Base-by-base conservation (phyloP, 352 stramenopile species). In the Elongisporangium prolatum region DNA sequence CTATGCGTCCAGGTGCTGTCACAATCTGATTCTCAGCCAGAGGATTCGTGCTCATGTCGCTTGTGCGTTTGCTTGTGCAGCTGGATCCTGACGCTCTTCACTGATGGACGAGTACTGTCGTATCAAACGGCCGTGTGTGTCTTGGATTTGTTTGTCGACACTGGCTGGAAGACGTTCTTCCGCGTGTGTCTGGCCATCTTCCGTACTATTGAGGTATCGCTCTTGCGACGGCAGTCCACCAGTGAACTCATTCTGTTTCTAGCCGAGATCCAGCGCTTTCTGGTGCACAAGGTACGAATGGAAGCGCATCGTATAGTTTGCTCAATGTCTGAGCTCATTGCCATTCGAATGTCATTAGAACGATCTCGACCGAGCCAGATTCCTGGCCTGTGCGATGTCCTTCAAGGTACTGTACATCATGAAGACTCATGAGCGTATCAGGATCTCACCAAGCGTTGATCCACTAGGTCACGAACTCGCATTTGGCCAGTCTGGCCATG, bases 1-100 rank as follows among this genome's bases (percentile, higher is more conserved):
- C 34, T 83, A 83, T 50, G 71, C 74, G 37, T 80, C 71, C 48
- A 80, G 68, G 74, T 83, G 21, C 18, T 21, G 20, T 14, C 17
- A 16, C 14, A 13, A 18, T 14, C 2, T 3, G 9, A 2, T 40
- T 14, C 5, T 14, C 4, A 2, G 8, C 28, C 25, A 34, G 9
- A 9, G 28, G 5, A 6, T 40, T 40, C 28, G 28, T 40, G 4
- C 17, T 55, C 20, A 9, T 18, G 11, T 37, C 8, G 38, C 18
- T 55, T 17, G 3, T 57, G 3, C 24, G 48, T 64, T 48, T 48
- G 14, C 52, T 22, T 48, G 5, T 48, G 49, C 47, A 83, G 74
- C 53, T 83, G 74, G 74, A 77, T 83, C 24, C 47, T 83, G 52
- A 83, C 71, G 18, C 57, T 80, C n/a, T 83, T 83, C 49, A 80